A percentile compares a stretch with the other conserved stretches of the same genome.
phyloP scores from a whole-genome alignment of 495 filamentous ascomycete genomes.

The Aspergillus haitiensis region DNA sequence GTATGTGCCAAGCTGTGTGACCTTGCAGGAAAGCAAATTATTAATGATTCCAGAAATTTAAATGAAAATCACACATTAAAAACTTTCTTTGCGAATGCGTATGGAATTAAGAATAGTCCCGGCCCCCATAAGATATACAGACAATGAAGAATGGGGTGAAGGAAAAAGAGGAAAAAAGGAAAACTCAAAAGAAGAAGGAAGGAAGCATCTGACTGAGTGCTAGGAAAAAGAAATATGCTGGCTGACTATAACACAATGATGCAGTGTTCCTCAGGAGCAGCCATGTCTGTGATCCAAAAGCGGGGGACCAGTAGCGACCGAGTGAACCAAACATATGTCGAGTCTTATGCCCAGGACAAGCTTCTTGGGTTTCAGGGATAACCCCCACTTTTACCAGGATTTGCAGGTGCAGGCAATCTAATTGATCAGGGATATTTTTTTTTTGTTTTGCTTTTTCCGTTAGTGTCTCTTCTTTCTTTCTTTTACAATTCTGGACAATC shows the following conservation, averaged over 20 bases:
- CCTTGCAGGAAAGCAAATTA: neutral
- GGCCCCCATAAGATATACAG: neutral
- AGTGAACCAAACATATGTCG: conserved; percentile 14
- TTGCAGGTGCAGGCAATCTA: conserved; percentile 1
- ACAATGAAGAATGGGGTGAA: too few relatives aligned
- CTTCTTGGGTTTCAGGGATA: conserved; percentile 29
- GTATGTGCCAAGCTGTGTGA: neutral
- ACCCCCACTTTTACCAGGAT: conserved; percentile 21
- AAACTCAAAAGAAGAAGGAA: neutral
- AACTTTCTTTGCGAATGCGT: neutral
- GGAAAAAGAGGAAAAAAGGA: neutral
- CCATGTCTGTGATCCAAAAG: conserved; percentile 1
- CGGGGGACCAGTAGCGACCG: conserved; percentile 2
- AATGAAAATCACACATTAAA: neutral
- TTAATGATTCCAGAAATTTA: neutral
- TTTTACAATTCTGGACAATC: too few relatives aligned
- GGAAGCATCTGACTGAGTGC: neutral
- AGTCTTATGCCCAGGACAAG: conserved; percentile 25
- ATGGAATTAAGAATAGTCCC: too few relatives aligned
- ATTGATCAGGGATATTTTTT: conserved; percentile 15
- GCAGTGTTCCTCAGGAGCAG: neutral
- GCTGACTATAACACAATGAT: neutral
- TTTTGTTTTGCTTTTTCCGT: conserved; percentile 12
- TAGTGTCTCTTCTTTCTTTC: too few relatives aligned
- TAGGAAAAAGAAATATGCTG: neutral